A percentile compares a stretch with the other conserved stretches of the same genome.
Evolutionary conservation across 371 early-diverging fungal species (phyloP).

Genomic region (Mucor lusitanicus): DNA sequence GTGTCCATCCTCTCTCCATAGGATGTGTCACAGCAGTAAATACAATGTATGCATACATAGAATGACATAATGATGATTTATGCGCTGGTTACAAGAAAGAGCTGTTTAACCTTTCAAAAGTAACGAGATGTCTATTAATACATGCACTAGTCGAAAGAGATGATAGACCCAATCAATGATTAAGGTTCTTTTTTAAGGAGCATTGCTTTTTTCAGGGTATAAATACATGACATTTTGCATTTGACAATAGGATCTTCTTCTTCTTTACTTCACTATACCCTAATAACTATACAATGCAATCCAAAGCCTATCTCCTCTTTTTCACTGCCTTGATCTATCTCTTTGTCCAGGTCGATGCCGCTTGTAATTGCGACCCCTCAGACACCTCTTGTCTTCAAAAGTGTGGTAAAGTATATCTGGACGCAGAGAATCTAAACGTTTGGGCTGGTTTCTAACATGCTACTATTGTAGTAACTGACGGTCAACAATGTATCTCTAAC

Average conservation of each 20-base stretch:
- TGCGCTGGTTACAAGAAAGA: not conserved
- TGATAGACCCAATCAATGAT: not conserved
- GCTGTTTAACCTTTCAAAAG: not conserved
- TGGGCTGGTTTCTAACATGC: not conserved
- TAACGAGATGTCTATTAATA: not conserved
- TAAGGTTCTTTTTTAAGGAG: not conserved
- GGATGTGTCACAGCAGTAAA: not conserved
- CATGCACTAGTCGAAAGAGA: too few relatives aligned
- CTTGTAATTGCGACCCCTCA: slow-evolving; percentile 12
- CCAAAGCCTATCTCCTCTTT: slow-evolving; percentile 1
- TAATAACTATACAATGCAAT: slow-evolving; percentile 1
- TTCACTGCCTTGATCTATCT: slow-evolving; percentile 6
- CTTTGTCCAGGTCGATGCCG: slow-evolving; percentile 18
- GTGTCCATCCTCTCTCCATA: not conserved
- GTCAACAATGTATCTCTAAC: slow-evolving; percentile 12
- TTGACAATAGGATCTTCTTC: not conserved
- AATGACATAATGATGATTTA: slow-evolving; percentile 11
- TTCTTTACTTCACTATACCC: not conserved
- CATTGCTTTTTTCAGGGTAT: not conserved
- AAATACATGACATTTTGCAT: not conserved
- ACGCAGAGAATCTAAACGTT: not conserved
- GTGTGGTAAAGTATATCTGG: slow-evolving; percentile 19
- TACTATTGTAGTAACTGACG: slow-evolving; percentile 10
- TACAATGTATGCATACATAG: not conserved
- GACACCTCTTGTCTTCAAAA: slow-evolving; percentile 19